phyloP scores from a whole-genome alignment of 164 flowering plant genomes.

The Magnolia sinica region DNA sequence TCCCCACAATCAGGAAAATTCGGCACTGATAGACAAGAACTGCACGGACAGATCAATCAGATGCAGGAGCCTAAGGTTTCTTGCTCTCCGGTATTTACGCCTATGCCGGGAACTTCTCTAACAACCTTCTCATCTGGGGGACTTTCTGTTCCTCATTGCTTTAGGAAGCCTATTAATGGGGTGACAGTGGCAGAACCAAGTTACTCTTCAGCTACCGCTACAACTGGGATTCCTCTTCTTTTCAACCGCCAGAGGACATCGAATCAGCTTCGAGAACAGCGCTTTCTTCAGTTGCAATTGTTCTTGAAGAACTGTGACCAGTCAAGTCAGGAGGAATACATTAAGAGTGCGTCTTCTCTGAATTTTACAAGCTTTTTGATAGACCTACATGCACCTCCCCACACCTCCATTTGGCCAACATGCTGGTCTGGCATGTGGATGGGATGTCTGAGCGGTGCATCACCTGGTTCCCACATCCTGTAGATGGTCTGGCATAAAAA shows the following conservation, averaged over 20 bases:
- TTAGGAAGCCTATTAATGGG: slow-evolving; percentile 28
- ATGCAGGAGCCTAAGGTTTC: slow-evolving; percentile 34
- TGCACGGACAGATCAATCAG: slow-evolving; percentile 23
- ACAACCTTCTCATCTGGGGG: slow-evolving; percentile 29
- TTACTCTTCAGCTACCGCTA: slow-evolving; percentile 15
- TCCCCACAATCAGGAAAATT: background rate
- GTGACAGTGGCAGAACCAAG: slow-evolving; percentile 23
- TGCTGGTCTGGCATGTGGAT: too few species aligned
- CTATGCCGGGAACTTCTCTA: slow-evolving; percentile 32
- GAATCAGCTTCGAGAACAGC: slow-evolving; percentile 52
- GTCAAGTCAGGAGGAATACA: slow-evolving; percentile 59
- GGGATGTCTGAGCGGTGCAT: too few species aligned
- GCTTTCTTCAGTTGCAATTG: slow-evolving; percentile 48
- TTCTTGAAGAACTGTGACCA: slow-evolving; percentile 57
- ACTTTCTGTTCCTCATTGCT: slow-evolving; percentile 37
- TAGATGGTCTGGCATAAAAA: too few species aligned
- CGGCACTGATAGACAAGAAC: slow-evolving; percentile 9
- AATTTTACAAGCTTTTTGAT: background rate
- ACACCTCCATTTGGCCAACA: too few species aligned
- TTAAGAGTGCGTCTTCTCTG: slow-evolving; percentile 49
- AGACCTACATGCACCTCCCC: too few species aligned
- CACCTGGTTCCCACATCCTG: too few species aligned
- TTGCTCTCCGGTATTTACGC: slow-evolving; percentile 33
- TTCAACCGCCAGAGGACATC: slow-evolving; percentile 21
- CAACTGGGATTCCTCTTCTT: slow-evolving; percentile 14